Evolutionary conservation across 2,329 filamentous ascomycete species (phyloP).

Genomic region (Phyllosticta citriasiana): DNA sequence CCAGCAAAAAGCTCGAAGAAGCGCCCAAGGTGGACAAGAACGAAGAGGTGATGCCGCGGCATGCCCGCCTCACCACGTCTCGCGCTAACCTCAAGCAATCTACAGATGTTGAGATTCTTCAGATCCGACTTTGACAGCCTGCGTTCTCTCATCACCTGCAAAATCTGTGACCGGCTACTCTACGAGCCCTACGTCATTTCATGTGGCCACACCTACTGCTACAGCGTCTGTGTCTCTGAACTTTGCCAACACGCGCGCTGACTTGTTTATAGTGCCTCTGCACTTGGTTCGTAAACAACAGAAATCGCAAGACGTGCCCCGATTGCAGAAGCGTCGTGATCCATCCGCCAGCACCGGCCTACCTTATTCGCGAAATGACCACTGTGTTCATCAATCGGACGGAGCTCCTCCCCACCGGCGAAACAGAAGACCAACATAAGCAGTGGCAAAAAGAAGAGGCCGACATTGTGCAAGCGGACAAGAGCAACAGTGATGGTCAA

Average conservation of each 20-base stretch:
- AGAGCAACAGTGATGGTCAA: conserved; percentile 38
- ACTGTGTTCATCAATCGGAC: conserved; percentile 50
- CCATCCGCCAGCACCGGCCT: conserved; percentile 53
- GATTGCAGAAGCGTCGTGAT: conserved; percentile 54
- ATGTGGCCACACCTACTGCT: conserved; percentile 65
- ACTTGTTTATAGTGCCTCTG: conserved; percentile 42
- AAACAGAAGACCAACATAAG: conserved; percentile 52
- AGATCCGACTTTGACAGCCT: conserved; percentile 50
- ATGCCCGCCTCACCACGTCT: background rate
- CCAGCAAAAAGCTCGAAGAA: conserved; percentile 25
- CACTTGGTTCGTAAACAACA: conserved; percentile 45
- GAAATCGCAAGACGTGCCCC: conserved; percentile 54
- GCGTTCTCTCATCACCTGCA: conserved; percentile 52
- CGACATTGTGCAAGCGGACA: conserved; percentile 50
- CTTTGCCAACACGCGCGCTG: conserved; percentile 18
- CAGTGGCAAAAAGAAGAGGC: conserved; percentile 50
- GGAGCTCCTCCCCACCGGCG: conserved; percentile 52
- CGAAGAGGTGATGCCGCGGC: conserved; percentile 22
- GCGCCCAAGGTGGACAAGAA: conserved; percentile 22
- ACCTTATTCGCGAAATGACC: conserved; percentile 55
- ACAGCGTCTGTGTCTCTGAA: conserved; percentile 40
- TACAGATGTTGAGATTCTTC: conserved; percentile 30
- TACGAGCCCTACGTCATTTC: conserved; percentile 60
- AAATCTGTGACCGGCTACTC: conserved; percentile 57
- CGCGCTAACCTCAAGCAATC: conserved; percentile 15